Conservation (phyloP, 768 basidiomycete genomes). For the Dentipellis sp. region DNA sequence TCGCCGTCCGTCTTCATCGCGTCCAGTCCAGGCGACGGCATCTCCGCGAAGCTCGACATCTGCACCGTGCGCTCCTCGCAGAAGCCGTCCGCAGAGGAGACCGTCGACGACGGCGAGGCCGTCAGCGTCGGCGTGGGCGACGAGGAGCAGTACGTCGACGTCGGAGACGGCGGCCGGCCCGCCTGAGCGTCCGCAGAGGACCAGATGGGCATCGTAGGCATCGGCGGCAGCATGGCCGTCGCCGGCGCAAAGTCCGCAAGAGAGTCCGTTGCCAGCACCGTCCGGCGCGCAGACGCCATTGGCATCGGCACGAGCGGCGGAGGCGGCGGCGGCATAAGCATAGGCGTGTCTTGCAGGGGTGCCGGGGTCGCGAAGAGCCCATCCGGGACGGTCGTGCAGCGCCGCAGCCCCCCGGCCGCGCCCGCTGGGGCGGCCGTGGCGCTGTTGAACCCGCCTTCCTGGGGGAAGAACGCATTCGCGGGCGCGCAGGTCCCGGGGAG, state of each 20-base stretch:
- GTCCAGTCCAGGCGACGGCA: background rate
- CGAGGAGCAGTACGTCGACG: constrained; percentile 3
- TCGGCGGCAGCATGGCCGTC: background rate
- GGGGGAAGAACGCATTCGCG: background rate
- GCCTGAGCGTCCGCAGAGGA: too few species aligned
- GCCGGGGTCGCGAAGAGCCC: background rate
- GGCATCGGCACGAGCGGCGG: background rate
- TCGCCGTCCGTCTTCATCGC: constrained; percentile 5
- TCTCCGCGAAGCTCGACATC: constrained; percentile 9
- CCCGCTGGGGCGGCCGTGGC: background rate
- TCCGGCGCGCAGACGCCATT: background rate
- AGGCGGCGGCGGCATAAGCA: background rate
- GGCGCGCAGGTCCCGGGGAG: background rate
- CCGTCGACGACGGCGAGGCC: constrained; percentile 11
- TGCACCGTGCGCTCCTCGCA: constrained; percentile 13
- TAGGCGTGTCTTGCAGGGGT: background rate
- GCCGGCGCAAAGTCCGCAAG: background rate
- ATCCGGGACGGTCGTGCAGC: background rate
- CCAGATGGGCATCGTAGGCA: background rate
- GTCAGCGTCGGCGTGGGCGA: constrained; percentile 15
- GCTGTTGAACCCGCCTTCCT: too few species aligned
- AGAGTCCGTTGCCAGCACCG: background rate
- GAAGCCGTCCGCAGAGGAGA: constrained; percentile 13
- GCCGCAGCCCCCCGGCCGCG: background rate
- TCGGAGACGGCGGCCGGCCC: constrained; percentile 4